phyloP scores from a whole-genome alignment of 345 rosid species.

The Ailanthus altissimus region DNA sequence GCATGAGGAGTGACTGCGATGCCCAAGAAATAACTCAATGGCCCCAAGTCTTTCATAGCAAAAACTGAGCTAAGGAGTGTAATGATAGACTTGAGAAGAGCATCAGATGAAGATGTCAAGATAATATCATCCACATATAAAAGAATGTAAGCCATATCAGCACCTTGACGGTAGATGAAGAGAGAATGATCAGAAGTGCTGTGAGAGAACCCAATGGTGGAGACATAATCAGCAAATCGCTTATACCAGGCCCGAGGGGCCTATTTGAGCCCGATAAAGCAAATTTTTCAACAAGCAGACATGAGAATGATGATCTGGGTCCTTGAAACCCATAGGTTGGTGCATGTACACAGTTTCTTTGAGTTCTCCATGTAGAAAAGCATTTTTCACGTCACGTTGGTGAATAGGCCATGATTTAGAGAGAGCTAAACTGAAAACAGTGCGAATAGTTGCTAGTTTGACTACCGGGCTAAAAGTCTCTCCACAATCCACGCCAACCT shows the following conservation, averaged over 20 bases:
- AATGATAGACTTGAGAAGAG: not conserved
- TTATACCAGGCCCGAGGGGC: not conserved
- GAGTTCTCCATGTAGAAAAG: not conserved
- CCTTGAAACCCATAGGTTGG: too few species aligned
- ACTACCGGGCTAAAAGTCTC: not conserved
- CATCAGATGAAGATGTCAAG: not conserved
- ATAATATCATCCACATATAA: conserved; percentile 11
- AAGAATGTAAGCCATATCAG: not conserved
- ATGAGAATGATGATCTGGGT: too few species aligned
- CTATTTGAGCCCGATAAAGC: too few species aligned
- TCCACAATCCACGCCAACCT: not conserved
- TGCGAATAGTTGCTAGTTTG: not conserved
- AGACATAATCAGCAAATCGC: not conserved
- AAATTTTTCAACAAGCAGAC: too few species aligned
- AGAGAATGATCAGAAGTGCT: not conserved
- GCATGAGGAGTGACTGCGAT: not conserved
- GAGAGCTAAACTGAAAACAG: not conserved
- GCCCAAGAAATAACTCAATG: conserved; percentile 8
- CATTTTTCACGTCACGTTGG: not conserved
- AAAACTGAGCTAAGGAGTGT: not conserved
- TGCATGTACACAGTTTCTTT: not conserved
- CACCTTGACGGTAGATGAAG: not conserved
- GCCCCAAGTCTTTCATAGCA: not conserved
- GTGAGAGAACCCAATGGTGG: not conserved
- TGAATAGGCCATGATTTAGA: not conserved